Base-by-base conservation (phyloP, 345 rosid species). In the Populus simonii region DNA sequence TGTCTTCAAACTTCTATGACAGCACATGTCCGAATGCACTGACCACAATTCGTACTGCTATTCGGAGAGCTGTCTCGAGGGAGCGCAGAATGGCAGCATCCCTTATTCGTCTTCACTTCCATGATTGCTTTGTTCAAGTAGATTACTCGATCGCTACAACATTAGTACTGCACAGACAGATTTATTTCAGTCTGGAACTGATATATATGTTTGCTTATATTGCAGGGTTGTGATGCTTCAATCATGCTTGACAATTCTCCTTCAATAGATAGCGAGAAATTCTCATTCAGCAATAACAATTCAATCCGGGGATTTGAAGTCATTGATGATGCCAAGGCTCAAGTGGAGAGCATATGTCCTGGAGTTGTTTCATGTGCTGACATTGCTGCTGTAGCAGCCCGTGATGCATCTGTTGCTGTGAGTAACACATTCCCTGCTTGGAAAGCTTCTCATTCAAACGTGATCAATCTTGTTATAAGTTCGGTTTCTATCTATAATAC, bases 71-170 rank as follows among this genome's bases (percentile, higher is more conserved):
- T 0, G 80, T 86, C 23, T 62, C 84, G 6, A 39, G 51, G 1
- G 91, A 90, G 71, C 86, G 86, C 51, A 76, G 91, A 43, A 88
- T 90, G 93, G 93, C 90, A 11, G 91, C 90, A 11, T 45, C 51
- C 51, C 51, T 45, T 1, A 45, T 45, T 45, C 51, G 51, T 45
- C 51, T 45, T 15, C 51, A 89, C 36, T 87, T 88, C 84, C 90
- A 87, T 10, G 89, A 89, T 25, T 89, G 91, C 66, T 89, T 89
- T 5, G 91, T 89, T 71, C 65, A 20, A 11, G 65, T 59, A 59
- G 8, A 7, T 59, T n/a, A 59, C 20, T 13, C 51, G 51, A 45
- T 45, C 5, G 51, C 51, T 0, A 45, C 5, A 45, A 45, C 45
- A 10, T 41, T 9, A 41, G 3, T 41, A 41, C 45, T 9, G 51